phyloP scores from a whole-genome alignment of 2,329 filamentous ascomycete genomes.

The Tolypocladium inflatum region DNA sequence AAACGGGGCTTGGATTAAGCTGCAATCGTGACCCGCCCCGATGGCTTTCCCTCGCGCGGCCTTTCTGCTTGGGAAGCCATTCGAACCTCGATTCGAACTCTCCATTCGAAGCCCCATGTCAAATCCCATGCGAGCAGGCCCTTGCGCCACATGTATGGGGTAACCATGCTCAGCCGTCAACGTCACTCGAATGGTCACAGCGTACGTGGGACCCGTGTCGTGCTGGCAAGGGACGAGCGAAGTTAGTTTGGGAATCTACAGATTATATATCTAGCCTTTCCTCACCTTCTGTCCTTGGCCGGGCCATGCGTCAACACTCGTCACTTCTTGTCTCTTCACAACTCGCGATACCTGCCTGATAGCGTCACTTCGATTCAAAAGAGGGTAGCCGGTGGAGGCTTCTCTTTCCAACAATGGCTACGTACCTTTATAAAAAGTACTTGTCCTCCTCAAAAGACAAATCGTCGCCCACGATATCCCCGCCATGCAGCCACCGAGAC shows the following conservation, averaged over 20 bases:
- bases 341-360: neutral
- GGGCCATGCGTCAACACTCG: neutral
- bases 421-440: neutral
- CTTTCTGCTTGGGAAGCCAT: too few relatives aligned
- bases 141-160: neutral
- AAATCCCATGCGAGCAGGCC: neutral
- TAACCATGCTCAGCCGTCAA: neutral
- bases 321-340: neutral
- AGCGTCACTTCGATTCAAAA: neutral
- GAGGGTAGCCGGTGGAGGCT: neutral
- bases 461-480: neutral
- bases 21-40: neutral
- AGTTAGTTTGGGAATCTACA: neutral
- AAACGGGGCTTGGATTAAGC: neutral
- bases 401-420: neutral
- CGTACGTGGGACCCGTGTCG: neutral
- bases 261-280: neutral
- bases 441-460: neutral
- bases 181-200: neutral
- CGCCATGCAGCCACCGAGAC: slow-evolving; percentile 12
- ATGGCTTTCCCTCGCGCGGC: too few relatives aligned
- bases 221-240: neutral
- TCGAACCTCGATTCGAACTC: neutral
- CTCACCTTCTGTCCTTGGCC: neutral
- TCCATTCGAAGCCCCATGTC: neutral